A percentile compares a stretch with the other conserved stretches of the same genome.
Conservation (phyloP, 208 protist genomes). For the Trypanosoma conorhini region DNA sequence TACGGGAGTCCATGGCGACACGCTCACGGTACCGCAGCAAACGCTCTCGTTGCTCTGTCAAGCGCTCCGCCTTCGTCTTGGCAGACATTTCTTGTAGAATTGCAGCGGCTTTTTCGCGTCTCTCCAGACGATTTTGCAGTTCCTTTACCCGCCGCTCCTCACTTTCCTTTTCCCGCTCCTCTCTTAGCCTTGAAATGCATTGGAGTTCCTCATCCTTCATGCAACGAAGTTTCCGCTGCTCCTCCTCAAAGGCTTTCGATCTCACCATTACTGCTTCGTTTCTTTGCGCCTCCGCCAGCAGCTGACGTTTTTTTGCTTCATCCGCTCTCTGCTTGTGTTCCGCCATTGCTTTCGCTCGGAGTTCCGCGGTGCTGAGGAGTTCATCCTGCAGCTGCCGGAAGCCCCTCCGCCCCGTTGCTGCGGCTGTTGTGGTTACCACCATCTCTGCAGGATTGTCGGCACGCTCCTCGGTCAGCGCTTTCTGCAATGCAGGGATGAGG, state of each 20-base stretch:
- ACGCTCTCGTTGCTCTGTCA: slow-evolving; percentile 32
- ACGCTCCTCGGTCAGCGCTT: background rate
- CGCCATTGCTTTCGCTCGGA: background rate
- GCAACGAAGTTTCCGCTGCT: slow-evolving; percentile 15
- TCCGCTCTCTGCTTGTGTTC: slow-evolving; percentile 24
- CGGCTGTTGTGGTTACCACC: background rate
- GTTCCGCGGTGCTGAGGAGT: slow-evolving; percentile 5
- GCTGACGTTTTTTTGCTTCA: slow-evolving; percentile 15
- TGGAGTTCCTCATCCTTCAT: slow-evolving; percentile 18
- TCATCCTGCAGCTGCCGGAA: slow-evolving; percentile 1
- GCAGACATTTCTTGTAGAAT: slow-evolving; percentile 30
- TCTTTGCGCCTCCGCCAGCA: slow-evolving; percentile 21
- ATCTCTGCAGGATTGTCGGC: background rate
- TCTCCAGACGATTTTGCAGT: slow-evolving; percentile 22
- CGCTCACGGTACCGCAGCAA: slow-evolving; percentile 32
- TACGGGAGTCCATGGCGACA: slow-evolving; percentile 41
- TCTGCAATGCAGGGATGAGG: slow-evolving; percentile 11
- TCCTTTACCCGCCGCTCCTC: slow-evolving; percentile 17
- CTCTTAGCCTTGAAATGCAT: slow-evolving; percentile 25
- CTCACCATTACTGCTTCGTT: slow-evolving; percentile 10
- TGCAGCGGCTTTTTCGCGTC: slow-evolving; percentile 33
- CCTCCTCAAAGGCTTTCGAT: slow-evolving; percentile 10
- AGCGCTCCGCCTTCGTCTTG: slow-evolving; percentile 22
- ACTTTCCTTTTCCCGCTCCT: slow-evolving; percentile 32
- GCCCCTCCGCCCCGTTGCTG: background rate